Base-by-base conservation (phyloP, 805 yeast genomes). In the Maudiozyma turicensis region DNA sequence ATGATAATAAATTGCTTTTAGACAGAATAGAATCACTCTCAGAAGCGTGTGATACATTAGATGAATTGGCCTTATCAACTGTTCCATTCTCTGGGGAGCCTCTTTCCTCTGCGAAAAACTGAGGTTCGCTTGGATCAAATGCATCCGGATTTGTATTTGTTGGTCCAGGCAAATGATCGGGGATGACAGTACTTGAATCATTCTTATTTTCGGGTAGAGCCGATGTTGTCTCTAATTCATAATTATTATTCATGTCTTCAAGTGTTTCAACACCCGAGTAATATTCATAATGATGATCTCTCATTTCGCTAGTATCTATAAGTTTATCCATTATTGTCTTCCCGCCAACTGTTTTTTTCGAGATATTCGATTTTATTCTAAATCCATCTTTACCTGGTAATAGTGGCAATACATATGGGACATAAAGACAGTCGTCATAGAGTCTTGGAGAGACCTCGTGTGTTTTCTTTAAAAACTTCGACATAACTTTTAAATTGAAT, bases 81-180 rank as follows among this genome's bases (percentile, higher is more conserved):
- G 49, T 53, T 7, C 13, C 37, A 26, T 32, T n/a, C 10, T 38
- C 39, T 11, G 26, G 6, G 9, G n/a, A 31, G 13, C 10, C 15
- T 37, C 2, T 58, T 14, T 61, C 71, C 49, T 72, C 74, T 3
- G 90, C 83, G 66, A 89, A 89, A 60, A 77, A 87, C 59, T 89
- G 96, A 0, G 97, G 97, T 61, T 89, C 97, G 13, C 89, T 80
- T 0, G 97, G 96, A 63, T 89, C 88, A 64, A 87, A 86, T n/a
- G 82, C 81, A 32, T 71, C 75, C 46, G 68, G 68, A 43, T 71
- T 73, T 51, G 60, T 69, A 49, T 53, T 54, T 2, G 50, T 33
- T 6, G 57, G 55, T 44, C 48, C 54, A 3, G 67, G 66, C 29
- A 64, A 41, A 52, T 64, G 63, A 48, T 61, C 61, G 4, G 63